These are phyloP conservation scores for Yamadazyma kanchanaburiensis DNA, from an alignment of 1,139 yeast species.

Conservation along the genomic window DNA sequence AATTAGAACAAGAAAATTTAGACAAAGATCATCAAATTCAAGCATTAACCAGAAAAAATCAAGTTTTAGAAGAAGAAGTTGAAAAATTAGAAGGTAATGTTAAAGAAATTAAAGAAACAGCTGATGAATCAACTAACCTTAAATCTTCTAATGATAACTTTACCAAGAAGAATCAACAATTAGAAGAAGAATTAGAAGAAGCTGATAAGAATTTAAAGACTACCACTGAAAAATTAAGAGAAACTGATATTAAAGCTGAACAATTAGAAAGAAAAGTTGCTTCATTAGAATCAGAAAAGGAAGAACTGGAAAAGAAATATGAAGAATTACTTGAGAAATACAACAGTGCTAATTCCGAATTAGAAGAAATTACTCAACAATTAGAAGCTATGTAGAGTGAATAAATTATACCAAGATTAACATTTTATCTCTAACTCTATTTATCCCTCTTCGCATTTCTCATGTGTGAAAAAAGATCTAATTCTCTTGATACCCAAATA, in stretches of 20 bases:
- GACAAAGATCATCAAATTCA: constrained; percentile 95
- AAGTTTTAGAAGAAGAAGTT: constrained; percentile 84
- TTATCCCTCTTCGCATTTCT: too few relatives aligned
- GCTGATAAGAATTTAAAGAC: constrained; percentile 90
- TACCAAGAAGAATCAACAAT: constrained; percentile 85
- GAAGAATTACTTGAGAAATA: constrained; percentile 86
- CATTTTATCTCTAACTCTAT: too few relatives aligned
- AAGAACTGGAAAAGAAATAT: constrained; percentile 85
- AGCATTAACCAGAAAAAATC: constrained; percentile 88
- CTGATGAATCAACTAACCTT: constrained; percentile 89
- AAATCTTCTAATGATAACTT: constrained; percentile 87
- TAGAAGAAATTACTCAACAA: constrained; percentile 92
- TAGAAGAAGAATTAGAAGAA: constrained; percentile 92
- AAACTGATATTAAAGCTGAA: constrained; percentile 94
- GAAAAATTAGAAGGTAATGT: constrained; percentile 84
- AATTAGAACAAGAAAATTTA: constrained; percentile 84
- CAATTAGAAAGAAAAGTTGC: constrained; percentile 94
- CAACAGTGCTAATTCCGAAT: constrained; percentile 80
- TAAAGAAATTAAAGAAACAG: constrained; percentile 79
- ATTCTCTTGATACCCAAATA: too few relatives aligned
- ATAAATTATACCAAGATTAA: too few relatives aligned
- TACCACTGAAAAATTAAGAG: constrained; percentile 91
- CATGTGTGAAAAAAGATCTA: too few relatives aligned
- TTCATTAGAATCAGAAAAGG: constrained; percentile 89
- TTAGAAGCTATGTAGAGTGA: constrained; percentile 83